Percentiles rank a stretch among this genome's conserved stretches.
Conservation (phyloP, 176 grass and related monocot genomes). For the Thinopyrum elongatum region DNA sequence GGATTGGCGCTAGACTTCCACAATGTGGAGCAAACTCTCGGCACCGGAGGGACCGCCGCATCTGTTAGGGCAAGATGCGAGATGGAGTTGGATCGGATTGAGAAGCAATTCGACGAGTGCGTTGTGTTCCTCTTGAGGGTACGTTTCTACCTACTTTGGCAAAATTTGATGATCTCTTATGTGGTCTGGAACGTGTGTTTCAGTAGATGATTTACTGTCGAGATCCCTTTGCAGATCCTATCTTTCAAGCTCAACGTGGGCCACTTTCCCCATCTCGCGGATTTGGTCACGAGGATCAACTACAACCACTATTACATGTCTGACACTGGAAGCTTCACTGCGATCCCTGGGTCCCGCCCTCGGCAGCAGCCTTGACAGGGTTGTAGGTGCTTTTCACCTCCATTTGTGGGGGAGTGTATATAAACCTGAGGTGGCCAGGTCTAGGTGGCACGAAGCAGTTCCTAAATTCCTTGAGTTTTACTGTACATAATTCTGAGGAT, state of each 20-base stretch:
- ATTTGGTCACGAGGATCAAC: constrained; percentile 94
- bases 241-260: constrained; percentile 95
- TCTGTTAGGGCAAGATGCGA: constrained; percentile 76
- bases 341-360: constrained; percentile 43
- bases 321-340: constrained; percentile 64
- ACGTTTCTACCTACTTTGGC: not conserved
- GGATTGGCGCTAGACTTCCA: constrained; percentile 87
- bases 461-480: not conserved
- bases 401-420: not conserved
- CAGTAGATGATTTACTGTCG: not conserved
- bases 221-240: constrained; percentile 56
- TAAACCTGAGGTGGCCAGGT: not conserved
- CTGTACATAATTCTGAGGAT: not conserved
- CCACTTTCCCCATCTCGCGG: constrained; percentile 90
- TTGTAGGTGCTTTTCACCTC: not conserved
- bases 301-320: constrained; percentile 96
- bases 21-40: constrained; percentile 70
- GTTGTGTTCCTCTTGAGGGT: constrained; percentile 86
- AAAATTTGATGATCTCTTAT: not conserved
- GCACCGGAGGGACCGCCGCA: constrained; percentile 59
- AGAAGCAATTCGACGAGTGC: constrained; percentile 95
- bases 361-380: constrained; percentile 20
- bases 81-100: constrained; percentile 84
- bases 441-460: not conserved
- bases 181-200: not conserved